A percentile compares a stretch with the other conserved stretches of the same genome.
phyloP scores from a whole-genome alignment of 352 stramenopile genomes.

The Pythium rishiriense region DNA sequence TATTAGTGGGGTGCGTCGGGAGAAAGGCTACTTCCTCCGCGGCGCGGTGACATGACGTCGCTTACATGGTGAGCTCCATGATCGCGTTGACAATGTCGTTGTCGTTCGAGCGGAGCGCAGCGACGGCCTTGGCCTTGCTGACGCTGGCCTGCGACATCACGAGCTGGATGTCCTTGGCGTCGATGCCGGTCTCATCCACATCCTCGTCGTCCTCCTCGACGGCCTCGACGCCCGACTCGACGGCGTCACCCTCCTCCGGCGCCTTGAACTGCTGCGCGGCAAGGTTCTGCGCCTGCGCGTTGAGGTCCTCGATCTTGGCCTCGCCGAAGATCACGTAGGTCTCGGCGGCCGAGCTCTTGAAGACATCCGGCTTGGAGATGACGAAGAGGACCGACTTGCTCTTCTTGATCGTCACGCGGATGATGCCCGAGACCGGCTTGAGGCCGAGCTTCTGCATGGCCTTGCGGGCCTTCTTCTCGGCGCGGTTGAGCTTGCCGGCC shows the following conservation, averaged over 20 bases:
- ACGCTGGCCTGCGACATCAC: constrained; percentile 95
- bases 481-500: constrained; percentile 93
- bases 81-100: constrained; percentile 99
- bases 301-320: constrained; percentile 98
- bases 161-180: constrained; percentile 99
- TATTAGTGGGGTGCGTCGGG: constrained; percentile 15
- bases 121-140: constrained; percentile 94
- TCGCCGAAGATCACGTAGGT: constrained; percentile 98
- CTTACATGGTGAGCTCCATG: constrained; percentile 99
- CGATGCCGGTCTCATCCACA: constrained; percentile 95
- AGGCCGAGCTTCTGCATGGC: constrained; percentile 99
- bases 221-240: constrained; percentile 38
- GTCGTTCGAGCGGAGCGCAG: constrained; percentile 97
- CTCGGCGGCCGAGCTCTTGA: constrained; percentile 95
- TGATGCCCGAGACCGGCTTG: constrained; percentile 95
- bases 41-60: constrained; percentile 2
- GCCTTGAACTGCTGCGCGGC: constrained; percentile 94
- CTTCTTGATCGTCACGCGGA: constrained; percentile 98
- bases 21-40: neutral
- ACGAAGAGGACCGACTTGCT: constrained; percentile 97
- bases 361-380: constrained; percentile 98
- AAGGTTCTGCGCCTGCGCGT: constrained; percentile 79
- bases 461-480: constrained; percentile 99
- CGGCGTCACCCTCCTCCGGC: constrained; percentile 38
- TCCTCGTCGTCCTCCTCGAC: constrained; percentile 87